Evolutionary conservation across 2,329 filamentous ascomycete genomes (phyloP).

Genomic region (Penicillium paneum): DNA sequence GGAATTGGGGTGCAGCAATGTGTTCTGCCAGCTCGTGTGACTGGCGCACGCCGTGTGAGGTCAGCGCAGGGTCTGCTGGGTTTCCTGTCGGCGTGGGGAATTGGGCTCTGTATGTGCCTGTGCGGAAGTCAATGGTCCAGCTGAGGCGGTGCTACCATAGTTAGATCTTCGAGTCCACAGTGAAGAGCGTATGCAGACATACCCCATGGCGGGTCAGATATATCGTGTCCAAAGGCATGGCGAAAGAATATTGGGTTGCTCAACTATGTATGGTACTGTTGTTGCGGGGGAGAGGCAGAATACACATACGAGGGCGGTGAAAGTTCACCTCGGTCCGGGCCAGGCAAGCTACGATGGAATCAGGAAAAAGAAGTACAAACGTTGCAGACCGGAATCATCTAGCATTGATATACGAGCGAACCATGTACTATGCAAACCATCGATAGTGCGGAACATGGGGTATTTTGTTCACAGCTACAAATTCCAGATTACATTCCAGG

Average conservation of each 20-base stretch:
- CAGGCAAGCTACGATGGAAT: not conserved
- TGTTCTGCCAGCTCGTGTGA: constrained; percentile 66
- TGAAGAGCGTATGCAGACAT: constrained; percentile 38
- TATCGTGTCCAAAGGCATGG: constrained; percentile 67
- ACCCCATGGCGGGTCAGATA: constrained; percentile 74
- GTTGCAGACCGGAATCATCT: constrained; percentile 22
- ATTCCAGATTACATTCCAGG: constrained; percentile 27
- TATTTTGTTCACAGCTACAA: constrained; percentile 22
- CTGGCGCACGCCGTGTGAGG: constrained; percentile 81
- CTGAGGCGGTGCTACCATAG: constrained; percentile 75
- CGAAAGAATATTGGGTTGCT: constrained; percentile 1
- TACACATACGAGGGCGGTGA: constrained; percentile 2
- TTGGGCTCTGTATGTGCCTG: constrained; percentile 70
- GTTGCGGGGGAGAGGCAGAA: constrained; percentile 24
- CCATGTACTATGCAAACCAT: constrained; percentile 26
- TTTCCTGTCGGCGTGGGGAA: constrained; percentile 83
- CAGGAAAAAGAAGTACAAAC: not conserved
- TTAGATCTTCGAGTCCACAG: not conserved
- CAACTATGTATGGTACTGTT: not conserved
- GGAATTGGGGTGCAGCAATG: constrained; percentile 28
- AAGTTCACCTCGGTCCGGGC: not conserved
- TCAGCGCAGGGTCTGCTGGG: constrained; percentile 80
- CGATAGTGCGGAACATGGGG: constrained; percentile 13
- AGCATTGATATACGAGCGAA: constrained; percentile 20
- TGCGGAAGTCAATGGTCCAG: constrained; percentile 79